Percentiles rank a stretch among this genome's conserved stretches.
phyloP scores from a whole-genome alignment of 331 rosid genomes.

The Acacia concinna region DNA sequence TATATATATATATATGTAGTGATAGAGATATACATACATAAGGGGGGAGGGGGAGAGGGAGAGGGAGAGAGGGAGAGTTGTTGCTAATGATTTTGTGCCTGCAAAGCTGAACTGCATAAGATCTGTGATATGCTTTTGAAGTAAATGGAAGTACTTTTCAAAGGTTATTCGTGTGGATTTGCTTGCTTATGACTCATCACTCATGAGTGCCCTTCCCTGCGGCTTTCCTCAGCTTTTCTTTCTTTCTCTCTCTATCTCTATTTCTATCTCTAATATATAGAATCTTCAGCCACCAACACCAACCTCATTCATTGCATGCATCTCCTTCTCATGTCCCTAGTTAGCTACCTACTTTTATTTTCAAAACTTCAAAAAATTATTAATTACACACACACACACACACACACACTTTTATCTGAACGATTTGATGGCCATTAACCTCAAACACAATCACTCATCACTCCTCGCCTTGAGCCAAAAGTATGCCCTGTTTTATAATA shows the following conservation, averaged over 20 bases:
- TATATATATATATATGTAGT: too few relatives aligned
- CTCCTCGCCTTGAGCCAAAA: constrained; percentile 24
- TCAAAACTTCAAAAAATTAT: not conserved
- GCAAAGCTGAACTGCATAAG: constrained; percentile 33
- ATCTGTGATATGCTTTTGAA: constrained; percentile 28
- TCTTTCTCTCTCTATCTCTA: not conserved
- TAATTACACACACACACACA: too few relatives aligned
- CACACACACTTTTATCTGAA: too few relatives aligned
- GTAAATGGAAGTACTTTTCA: constrained; percentile 33
- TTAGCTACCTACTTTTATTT: not conserved
- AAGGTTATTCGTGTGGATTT: constrained; percentile 40
- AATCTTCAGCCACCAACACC: constrained; percentile 22
- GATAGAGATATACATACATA: too few relatives aligned
- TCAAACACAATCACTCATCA: constrained; percentile 18
- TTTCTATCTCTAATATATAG: not conserved
- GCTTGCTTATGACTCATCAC: constrained; percentile 28
- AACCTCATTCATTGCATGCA: constrained; percentile 28
- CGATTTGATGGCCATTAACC: constrained; percentile 31
- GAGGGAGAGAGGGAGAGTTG: not conserved
- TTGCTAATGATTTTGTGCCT: constrained; percentile 16
- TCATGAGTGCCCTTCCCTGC: constrained; percentile 30
- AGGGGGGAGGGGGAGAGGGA: not conserved
- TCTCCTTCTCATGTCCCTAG: constrained; percentile 4
- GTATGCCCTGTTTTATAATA: not conserved
- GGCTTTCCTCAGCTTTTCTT: constrained; percentile 32